Base-by-base conservation (phyloP, 2,329 filamentous ascomycete species). In the Cladosporium velox region DNA sequence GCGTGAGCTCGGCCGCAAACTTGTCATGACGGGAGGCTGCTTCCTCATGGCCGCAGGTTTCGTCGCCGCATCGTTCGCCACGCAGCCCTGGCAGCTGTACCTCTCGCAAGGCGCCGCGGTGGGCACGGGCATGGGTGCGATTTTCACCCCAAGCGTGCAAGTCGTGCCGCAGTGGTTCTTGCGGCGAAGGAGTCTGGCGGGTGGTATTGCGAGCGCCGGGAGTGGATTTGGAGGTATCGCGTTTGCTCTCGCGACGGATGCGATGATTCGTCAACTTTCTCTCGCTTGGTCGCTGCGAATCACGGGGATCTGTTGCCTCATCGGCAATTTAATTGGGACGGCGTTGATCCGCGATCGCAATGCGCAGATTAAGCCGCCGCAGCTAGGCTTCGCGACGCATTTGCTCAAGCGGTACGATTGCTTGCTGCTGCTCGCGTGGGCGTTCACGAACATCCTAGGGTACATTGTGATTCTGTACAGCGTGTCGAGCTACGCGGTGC, bases 381-480 rank as follows among this genome's bases (percentile, higher is more conserved):
- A 78, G 72, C 68, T 76, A 64, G 67, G 74, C 21, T 78, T 82
- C 66, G 71, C 79, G 34, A 61, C 72, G 11, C 63, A 73, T 59
- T 72, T 80, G 3, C 68, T 81, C 0, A 66, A 68, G 5, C 71
- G 74, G 10, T 70, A 74, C 11, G 71, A 74, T 0, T 76, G 80
- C 0, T 11, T 77, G 3, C 68, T 81, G 1, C 68, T 80, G 5
- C 73, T 81, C 3, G 67, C 67, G 0, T 84, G 80, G 79, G 78
- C 75, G 8, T 82, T 84, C 64, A 72, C 79, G 26, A 80, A 75
- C 63, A 78, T 84, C 72, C 70, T 84, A 1, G 82, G 82, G 1
- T 84, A 84, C 65, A 80, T 84, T 64, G 75, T 77, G 1, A 67
- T 84, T n/a, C 71, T 84, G 1, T 83, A 78, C 69, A 81, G 78